Conservation (phyloP, 768 basidiomycete genomes). For the Lactifluus echinatus region DNA sequence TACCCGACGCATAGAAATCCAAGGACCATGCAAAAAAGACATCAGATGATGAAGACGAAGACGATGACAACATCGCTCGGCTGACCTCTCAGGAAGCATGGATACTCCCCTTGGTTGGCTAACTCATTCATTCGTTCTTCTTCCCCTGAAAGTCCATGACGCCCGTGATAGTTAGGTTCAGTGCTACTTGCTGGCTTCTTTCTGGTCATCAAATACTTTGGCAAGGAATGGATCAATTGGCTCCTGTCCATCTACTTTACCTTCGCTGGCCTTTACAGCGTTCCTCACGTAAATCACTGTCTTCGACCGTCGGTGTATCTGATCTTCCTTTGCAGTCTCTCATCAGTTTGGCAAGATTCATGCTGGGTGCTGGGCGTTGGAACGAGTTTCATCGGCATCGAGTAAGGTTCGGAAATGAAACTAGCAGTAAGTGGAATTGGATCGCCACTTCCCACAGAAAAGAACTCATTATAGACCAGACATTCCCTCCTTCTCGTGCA, state of each 20-base stretch:
- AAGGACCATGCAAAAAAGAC: slow-evolving; percentile 19
- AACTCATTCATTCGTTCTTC: slow-evolving; percentile 24
- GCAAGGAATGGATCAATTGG: slow-evolving; percentile 77
- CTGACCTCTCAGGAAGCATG: slow-evolving; percentile 64
- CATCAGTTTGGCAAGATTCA: slow-evolving; percentile 41
- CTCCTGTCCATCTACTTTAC: slow-evolving; percentile 71
- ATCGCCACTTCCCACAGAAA: not conserved
- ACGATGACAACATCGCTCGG: slow-evolving; percentile 34
- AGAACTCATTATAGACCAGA: slow-evolving; percentile 26
- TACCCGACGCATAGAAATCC: slow-evolving; percentile 15
- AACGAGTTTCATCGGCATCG: slow-evolving; percentile 37
- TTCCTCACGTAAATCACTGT: slow-evolving; percentile 50
- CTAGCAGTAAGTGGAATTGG: slow-evolving; percentile 32
- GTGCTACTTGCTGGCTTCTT: slow-evolving; percentile 61
- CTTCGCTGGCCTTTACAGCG: slow-evolving; percentile 51
- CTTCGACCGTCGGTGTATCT: not conserved
- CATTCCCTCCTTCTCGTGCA: slow-evolving; percentile 35
- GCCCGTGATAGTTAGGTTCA: slow-evolving; percentile 54
- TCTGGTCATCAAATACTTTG: slow-evolving; percentile 61
- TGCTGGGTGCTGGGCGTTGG: slow-evolving; percentile 48
- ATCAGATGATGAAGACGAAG: slow-evolving; percentile 47
- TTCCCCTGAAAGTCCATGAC: not conserved
- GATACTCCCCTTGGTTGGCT: slow-evolving; percentile 68
- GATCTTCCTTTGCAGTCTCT: slow-evolving; percentile 33
- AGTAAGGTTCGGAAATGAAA: slow-evolving; percentile 39